Conservation (phyloP, 176 grass and related monocot species). For the Bonia amplexicaulis region DNA sequence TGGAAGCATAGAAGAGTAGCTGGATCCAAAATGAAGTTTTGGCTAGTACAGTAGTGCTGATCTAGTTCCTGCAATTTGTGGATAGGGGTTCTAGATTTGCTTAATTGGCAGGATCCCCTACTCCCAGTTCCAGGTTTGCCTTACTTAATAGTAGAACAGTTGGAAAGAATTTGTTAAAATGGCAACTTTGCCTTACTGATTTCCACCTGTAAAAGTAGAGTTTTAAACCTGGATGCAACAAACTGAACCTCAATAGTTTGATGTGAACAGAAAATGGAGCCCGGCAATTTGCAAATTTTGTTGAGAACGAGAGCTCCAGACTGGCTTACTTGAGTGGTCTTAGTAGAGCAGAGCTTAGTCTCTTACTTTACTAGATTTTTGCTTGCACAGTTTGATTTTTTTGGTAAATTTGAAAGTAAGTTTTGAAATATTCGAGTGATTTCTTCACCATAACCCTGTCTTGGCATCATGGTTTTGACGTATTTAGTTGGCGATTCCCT, state of each 20-base stretch:
- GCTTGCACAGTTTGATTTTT: not conserved
- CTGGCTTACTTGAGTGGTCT: not conserved
- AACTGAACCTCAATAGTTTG: not conserved
- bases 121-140: not conserved
- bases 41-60: not conserved
- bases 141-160: not conserved
- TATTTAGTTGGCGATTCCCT: not conserved
- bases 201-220: not conserved
- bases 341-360: not conserved
- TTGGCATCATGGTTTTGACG: not conserved
- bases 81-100: not conserved
- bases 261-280: not conserved
- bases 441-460: not conserved
- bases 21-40: not conserved
- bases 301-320: not conserved
- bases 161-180: not conserved
- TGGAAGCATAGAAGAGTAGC: not conserved
- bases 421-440: not conserved
- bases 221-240: not conserved
- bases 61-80: not conserved
- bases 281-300: not conserved
- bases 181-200: not conserved
- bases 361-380: not conserved
- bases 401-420: not conserved
- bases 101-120: not conserved